Percentiles rank a stretch among this genome's conserved stretches.
Evolutionary conservation across 805 yeast genomes (phyloP).

Genomic region (Zygosaccharomyces lentus): DNA sequence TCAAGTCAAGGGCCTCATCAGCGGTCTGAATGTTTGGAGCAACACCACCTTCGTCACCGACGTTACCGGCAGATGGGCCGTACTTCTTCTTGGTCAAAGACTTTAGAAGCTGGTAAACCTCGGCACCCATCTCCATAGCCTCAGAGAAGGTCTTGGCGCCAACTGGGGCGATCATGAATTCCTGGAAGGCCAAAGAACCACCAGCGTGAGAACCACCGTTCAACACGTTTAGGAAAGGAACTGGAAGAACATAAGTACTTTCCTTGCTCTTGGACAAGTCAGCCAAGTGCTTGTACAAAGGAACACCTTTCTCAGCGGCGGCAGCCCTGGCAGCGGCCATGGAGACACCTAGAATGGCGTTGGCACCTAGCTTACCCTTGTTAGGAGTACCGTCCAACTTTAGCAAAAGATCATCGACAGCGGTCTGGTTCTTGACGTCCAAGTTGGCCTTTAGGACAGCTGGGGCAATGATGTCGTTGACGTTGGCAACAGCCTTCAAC

Average conservation of each 20-base stretch:
- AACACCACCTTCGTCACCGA: conserved; percentile 99
- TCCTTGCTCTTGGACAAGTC: conserved; percentile 65
- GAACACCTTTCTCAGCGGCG: conserved; percentile 91
- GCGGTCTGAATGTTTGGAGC: conserved; percentile 96
- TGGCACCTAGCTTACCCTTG: conserved; percentile 97
- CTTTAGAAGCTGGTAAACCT: conserved; percentile 96
- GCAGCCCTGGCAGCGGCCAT: conserved; percentile 97
- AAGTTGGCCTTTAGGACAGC: conserved; percentile 77
- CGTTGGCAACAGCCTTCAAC: conserved; percentile 92
- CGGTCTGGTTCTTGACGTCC: conserved; percentile 81
- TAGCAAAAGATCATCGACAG: conserved; percentile 80
- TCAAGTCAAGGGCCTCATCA: conserved; percentile 95
- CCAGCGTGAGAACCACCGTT: conserved; percentile 99
- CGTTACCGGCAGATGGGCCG: conserved; percentile 99
- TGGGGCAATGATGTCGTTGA: conserved; percentile 91
- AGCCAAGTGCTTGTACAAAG: conserved; percentile 89
- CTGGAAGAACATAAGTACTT: conserved; percentile 91
- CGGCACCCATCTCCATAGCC: conserved; percentile 95
- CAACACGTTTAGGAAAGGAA: conserved; percentile 97
- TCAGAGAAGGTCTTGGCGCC: conserved; percentile 88
- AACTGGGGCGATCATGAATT: conserved; percentile 97
- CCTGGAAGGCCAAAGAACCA: conserved; percentile 98
- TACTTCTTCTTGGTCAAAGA: conserved; percentile 87
- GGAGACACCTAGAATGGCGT: conserved; percentile 97
- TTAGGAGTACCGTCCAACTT: conserved; percentile 93